Percentiles rank a stretch among this genome's conserved stretches.
Evolutionary conservation across 2,329 filamentous ascomycete species (phyloP).

Genomic region (Cladophialophora bantiana): DNA sequence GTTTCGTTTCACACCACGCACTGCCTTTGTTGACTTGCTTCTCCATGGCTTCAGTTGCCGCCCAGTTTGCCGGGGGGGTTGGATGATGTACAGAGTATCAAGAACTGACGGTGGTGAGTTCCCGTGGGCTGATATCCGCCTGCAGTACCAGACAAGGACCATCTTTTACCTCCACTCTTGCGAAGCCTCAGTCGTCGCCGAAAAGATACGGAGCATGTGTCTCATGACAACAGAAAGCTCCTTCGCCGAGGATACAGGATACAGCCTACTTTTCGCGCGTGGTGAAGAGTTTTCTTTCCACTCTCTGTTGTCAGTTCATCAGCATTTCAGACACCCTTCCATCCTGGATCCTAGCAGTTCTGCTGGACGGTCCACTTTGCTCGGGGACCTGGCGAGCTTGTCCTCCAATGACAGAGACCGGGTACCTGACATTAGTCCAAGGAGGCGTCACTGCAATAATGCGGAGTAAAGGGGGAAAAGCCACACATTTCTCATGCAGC

Average conservation of each 20-base stretch:
- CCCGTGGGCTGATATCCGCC: not conserved
- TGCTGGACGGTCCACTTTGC: slow-evolving; percentile 4
- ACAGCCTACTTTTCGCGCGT: not conserved
- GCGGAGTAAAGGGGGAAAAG: slow-evolving; percentile 25
- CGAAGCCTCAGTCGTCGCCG: not conserved
- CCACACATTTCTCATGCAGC: slow-evolving; percentile 23
- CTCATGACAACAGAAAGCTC: not conserved
- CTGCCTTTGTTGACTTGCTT: not conserved
- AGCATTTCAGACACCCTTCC: not conserved
- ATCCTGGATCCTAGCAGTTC: slow-evolving; percentile 5
- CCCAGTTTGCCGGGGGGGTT: not conserved
- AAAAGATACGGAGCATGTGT: not conserved
- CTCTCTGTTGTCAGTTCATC: not conserved
- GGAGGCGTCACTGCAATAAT: not conserved
- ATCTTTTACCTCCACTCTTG: not conserved
- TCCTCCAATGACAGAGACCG: slow-evolving; percentile 3
- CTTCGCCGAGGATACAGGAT: not conserved
- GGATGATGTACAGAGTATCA: not conserved
- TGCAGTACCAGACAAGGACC: not conserved
- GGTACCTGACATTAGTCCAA: slow-evolving; percentile 17
- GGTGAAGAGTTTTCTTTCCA: slow-evolving; percentile 4
- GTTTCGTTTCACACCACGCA: not conserved
- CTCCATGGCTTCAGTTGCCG: slow-evolving; percentile 2
- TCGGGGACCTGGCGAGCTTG: not conserved
- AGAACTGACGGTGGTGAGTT: not conserved